These are phyloP conservation scores for Boletales sp. DNA, from an alignment of 768 basidiomycete genomes.

Conservation along the genomic window DNA sequence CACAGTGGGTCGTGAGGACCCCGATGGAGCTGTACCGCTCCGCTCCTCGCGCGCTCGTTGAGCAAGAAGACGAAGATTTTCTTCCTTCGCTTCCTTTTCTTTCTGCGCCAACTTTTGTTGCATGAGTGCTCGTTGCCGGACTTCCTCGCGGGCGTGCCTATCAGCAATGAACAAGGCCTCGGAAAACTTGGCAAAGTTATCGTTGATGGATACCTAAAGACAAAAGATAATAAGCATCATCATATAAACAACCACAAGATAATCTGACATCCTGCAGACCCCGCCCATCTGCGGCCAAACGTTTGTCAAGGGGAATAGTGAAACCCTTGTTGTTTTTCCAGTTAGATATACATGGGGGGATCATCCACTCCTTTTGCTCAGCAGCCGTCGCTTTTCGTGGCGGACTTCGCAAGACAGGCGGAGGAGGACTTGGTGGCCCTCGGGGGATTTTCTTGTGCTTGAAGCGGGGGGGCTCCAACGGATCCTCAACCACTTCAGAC, in stretches of 20 bases:
- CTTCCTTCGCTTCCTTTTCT: constrained; percentile 94
- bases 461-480: constrained; percentile 93
- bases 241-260: not conserved
- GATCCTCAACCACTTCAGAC: constrained; percentile 97
- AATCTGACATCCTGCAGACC: constrained; percentile 90
- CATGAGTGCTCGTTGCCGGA: constrained; percentile 93
- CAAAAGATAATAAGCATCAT: not conserved
- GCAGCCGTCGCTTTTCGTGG: constrained; percentile 94
- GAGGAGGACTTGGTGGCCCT: constrained; percentile 94
- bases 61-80: constrained; percentile 88
- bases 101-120: constrained; percentile 99
- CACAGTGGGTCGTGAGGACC: constrained; percentile 58
- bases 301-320: constrained; percentile 97
- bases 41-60: constrained; percentile 96
- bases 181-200: constrained; percentile 98
- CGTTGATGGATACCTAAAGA: constrained; percentile 92
- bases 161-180: constrained; percentile 95
- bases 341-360: constrained; percentile 98
- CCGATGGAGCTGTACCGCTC: constrained; percentile 61
- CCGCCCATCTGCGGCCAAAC: constrained; percentile 95
- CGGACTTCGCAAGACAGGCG: constrained; percentile 91
- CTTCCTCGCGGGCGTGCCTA: constrained; percentile 96
- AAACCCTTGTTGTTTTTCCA: constrained; percentile 99
- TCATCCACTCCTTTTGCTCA: constrained; percentile 99
- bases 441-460: constrained; percentile 99